Conservation (phyloP, 2,329 filamentous ascomycete species). For the Verticillium longisporum region DNA sequence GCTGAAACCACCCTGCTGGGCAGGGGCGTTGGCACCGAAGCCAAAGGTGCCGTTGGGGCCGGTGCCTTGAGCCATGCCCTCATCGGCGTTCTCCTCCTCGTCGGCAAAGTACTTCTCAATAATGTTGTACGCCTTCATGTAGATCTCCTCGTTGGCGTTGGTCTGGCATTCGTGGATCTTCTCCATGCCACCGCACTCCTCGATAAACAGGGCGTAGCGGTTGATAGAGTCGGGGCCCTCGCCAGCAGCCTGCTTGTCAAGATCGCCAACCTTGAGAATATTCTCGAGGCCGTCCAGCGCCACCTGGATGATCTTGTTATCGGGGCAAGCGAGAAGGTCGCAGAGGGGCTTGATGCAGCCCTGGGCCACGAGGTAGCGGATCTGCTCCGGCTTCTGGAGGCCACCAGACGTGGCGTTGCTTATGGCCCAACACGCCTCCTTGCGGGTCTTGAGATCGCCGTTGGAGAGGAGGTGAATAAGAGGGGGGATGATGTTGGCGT, state of each 20-base stretch:
- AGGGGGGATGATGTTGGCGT: slow-evolving; percentile 93
- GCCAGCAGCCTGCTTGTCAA: slow-evolving; percentile 87
- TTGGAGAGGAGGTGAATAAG: slow-evolving; percentile 94
- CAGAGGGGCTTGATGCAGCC: slow-evolving; percentile 97
- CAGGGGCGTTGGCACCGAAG: slow-evolving; percentile 58
- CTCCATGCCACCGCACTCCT: slow-evolving; percentile 98
- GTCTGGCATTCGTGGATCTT: slow-evolving; percentile 99
- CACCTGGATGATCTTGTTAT: slow-evolving; percentile 99
- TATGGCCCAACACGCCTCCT: slow-evolving; percentile 99
- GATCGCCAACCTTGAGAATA: slow-evolving; percentile 97
- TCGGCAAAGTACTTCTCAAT: slow-evolving; percentile 99
- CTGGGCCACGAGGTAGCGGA: slow-evolving; percentile 85
- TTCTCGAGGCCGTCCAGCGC: slow-evolving; percentile 97
- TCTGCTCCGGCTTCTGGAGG: slow-evolving; percentile 97
- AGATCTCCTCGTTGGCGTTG: slow-evolving; percentile 99
- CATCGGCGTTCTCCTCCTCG: slow-evolving; percentile 89
- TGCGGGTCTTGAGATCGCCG: slow-evolving; percentile 97
- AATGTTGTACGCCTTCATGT: slow-evolving; percentile 99
- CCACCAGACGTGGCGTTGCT: slow-evolving; percentile 97
- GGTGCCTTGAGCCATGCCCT: slow-evolving; percentile 64
- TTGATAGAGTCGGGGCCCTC: slow-evolving; percentile 77
- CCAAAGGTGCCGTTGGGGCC: slow-evolving; percentile 69
- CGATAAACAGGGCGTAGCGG: slow-evolving; percentile 95
- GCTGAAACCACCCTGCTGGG: slow-evolving; percentile 76
- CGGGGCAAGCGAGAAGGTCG: slow-evolving; percentile 88